Evolutionary conservation across 139 green algal genomes (phyloP), one percentile per base, ranked within the genome.

Genomic region (Chlamydomonas sp.): DNA sequence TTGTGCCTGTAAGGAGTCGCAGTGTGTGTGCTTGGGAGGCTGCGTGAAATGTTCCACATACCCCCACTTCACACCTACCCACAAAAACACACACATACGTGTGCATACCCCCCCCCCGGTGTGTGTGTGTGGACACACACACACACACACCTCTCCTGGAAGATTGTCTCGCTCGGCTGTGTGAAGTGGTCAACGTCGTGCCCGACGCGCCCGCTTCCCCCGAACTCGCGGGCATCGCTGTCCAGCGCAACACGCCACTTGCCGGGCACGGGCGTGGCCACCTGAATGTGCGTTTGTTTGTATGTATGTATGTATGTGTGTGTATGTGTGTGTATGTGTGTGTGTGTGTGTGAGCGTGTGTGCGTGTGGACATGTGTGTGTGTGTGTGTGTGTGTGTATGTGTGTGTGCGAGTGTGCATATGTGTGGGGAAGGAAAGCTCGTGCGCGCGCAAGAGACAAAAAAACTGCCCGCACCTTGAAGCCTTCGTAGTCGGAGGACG

Each of bases 201-300:
- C 2, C 35, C n/a, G n/a, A 97, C 79, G 31, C 90, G 73, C 1
- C 89, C 88, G 33, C 79, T 22, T 22, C 94, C 92, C 0, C 91
- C 94, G 81, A 92, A 97, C 13, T 84, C 35, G 0, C 33, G 61
- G 8, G 82, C 88, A 73, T 98, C 94, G 5, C 75, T 91, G 80
- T 97, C 90, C n/a, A 98, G 76, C 20, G 78, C 83, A 26, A 96
- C 78, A 1, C 77, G 69, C 78, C 93, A 98, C 76, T 92, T 94
- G 54, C 94, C 81, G 35, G 76, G 73, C 29, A 35, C 48, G 29
- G 73, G 81, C 20, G 73, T 71, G 22, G 78, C 78, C 34, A 87
- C 68, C 58, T 69, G 65, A n/a, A 63, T 4, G 65, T 58, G 57
- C 29, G 33, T 26, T 5, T 28, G 8, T 20, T 24, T 59, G 54